Evolutionary conservation across 139 green algal genomes (phyloP), one percentile per base, ranked within the genome.

Genomic region (Chlamydomonas eustigma): DNA sequence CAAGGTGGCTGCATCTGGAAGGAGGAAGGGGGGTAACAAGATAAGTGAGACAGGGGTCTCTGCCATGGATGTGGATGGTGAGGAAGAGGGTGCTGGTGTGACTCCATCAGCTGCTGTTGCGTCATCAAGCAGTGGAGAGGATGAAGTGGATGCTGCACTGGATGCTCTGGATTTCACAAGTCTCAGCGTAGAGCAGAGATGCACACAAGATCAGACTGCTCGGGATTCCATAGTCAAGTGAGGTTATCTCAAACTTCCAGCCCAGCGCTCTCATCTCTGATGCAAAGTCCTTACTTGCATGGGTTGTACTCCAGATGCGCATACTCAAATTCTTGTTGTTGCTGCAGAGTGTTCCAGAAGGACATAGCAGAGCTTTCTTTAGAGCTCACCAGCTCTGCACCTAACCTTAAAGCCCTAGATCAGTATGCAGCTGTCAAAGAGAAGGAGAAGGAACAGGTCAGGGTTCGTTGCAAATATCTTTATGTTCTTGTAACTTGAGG

Each of bases 401-500:
- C 87, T n/a, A 91, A 92, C 76, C 75, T 96, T 70, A 96, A 97
- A 78, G 95, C 95, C 0, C 51, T 93, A 64, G 94, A 98, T 74
- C 95, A 99, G 88, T 99, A 96, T 82, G 89, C 94, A 51, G 85
- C 82, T 12, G 71, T 98, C 8, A 79, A 85, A 51, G 88, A 91
- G 52, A 75, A 75, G 39, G 80, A 99, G 83, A 81, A 66, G 39
- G 86, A 91, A 76, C 79, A 92, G 80, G 79, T 87, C 36, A 66
- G 66, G 58, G 24, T 8, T 30, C 5, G n/a, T 22, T 63, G 50
- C 22, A 63, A 22, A 22, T 28, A 18, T 63, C 22, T 22, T 63
- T 18, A 63, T 28, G 50, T 18, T 18, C 18, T 63, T 74, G 67
- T 35, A 39, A 4, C 28, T 39, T 73, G 28, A 73, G 65, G 65